Percentiles rank a stretch among this genome's conserved stretches.
These are phyloP conservation scores for Megacollybia marginata DNA, from an alignment of 768 basidiomycete genomes.

Conservation along the genomic window DNA sequence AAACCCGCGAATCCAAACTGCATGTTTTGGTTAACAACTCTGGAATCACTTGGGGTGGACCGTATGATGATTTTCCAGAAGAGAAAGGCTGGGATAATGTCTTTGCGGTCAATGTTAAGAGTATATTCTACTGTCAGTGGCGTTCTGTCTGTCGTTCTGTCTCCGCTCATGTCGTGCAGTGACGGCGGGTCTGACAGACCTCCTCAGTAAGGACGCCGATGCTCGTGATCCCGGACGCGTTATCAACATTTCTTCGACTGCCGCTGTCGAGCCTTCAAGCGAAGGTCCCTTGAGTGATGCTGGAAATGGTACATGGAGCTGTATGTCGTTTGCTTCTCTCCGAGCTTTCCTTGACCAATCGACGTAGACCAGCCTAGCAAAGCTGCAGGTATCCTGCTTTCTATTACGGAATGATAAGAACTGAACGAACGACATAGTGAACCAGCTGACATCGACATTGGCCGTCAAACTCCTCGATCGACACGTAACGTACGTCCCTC, in stretches of 20 bases:
- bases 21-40: conserved; percentile 84
- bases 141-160: not conserved
- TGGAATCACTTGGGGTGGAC: conserved; percentile 73
- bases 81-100: conserved; percentile 83
- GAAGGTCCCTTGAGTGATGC: conserved; percentile 43
- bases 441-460: conserved; percentile 70
- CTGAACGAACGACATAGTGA: conserved; percentile 32
- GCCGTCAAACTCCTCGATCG: conserved; percentile 55
- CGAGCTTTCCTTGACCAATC: not conserved
- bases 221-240: conserved; percentile 64
- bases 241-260: conserved; percentile 75
- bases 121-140: conserved; percentile 63
- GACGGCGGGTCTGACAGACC: conserved; percentile 39
- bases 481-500: conserved; percentile 57
- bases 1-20: conserved; percentile 61
- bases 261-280: conserved; percentile 45
- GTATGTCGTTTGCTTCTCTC: conserved; percentile 35
- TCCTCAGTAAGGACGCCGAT: conserved; percentile 59
- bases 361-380: conserved; percentile 69
- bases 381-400: conserved; percentile 49
- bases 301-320: conserved; percentile 71
- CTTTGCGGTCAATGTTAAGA: conserved; percentile 80
- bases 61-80: conserved; percentile 66
- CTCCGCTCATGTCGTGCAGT: conserved; percentile 27
- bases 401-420: not conserved